A percentile compares a stretch with the other conserved stretches of the same genome.
phyloP scores from a whole-genome alignment of 306 rosid genomes.

The Inga oerstediana region DNA sequence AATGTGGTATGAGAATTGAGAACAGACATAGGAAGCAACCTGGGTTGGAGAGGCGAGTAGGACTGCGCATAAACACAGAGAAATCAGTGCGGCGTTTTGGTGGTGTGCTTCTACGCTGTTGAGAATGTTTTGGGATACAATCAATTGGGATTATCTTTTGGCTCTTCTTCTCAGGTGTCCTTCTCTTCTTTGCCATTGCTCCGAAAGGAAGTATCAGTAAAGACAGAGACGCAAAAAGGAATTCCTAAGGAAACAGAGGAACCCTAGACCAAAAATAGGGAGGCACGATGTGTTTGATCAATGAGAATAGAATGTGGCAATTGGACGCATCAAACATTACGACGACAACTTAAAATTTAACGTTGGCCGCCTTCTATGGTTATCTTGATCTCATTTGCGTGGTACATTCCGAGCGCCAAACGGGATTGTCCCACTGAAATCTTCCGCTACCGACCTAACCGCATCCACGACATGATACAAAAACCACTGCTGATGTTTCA shows the following conservation, averaged over 20 bases:
- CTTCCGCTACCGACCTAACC: slow-evolving; percentile 4
- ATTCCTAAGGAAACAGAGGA: background rate
- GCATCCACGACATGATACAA: background rate
- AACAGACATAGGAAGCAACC: background rate
- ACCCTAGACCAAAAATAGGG: slow-evolving; percentile 19
- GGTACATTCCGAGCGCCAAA: background rate
- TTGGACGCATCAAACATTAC: slow-evolving; percentile 1
- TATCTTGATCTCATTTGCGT: background rate
- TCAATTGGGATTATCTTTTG: slow-evolving; percentile 31
- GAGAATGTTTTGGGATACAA: slow-evolving; percentile 42
- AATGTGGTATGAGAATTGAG: slow-evolving; percentile 5
- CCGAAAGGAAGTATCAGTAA: background rate
- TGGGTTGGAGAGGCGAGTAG: slow-evolving; percentile 35
- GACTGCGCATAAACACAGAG: slow-evolving; percentile 32
- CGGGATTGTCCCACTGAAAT: background rate
- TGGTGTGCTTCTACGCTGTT: slow-evolving; percentile 36
- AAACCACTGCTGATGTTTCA: background rate
- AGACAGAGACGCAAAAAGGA: slow-evolving; percentile 1
- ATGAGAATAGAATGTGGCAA: slow-evolving; percentile 23
- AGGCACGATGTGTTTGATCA: background rate
- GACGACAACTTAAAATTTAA: background rate
- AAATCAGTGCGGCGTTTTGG: slow-evolving; percentile 55
- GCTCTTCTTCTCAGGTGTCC: slow-evolving; percentile 15
- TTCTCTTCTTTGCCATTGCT: slow-evolving; percentile 57
- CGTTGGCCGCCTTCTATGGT: slow-evolving; percentile 22